Evolutionary conservation across 1,284 basidiomycete genomes (phyloP).

Genomic region (Fistulinella cinereoalba): DNA sequence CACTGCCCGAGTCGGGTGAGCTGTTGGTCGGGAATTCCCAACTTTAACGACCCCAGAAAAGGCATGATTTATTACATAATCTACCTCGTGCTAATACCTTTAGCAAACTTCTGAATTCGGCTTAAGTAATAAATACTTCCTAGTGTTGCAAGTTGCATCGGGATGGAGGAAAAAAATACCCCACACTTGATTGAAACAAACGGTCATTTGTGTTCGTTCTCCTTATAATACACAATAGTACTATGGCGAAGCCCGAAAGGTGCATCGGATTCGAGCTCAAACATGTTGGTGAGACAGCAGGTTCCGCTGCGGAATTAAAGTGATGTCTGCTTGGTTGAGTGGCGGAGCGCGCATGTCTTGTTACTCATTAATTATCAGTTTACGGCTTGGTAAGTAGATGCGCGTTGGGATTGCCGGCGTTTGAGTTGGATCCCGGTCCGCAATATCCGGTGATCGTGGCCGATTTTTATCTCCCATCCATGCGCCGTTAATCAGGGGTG

Average conservation of each 20-base stretch:
- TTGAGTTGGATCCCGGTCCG: not conserved
- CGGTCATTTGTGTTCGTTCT: too few relatives aligned
- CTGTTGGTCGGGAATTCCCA: too few relatives aligned
- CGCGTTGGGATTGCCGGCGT: not conserved
- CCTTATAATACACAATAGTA: too few relatives aligned
- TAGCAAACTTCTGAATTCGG: too few relatives aligned
- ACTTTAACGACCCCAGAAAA: not conserved
- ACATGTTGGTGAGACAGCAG: constrained; percentile 10
- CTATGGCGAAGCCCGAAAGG: too few relatives aligned
- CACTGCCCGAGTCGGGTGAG: too few relatives aligned
- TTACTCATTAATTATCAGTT: not conserved
- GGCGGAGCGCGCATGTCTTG: not conserved
- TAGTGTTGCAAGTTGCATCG: too few relatives aligned
- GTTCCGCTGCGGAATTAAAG: constrained; percentile 9
- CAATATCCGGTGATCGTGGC: not conserved
- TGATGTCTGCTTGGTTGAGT: constrained; percentile 4
- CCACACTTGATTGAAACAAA: too few relatives aligned
- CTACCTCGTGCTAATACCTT: too few relatives aligned
- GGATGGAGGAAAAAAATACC: too few relatives aligned
- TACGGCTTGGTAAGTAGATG: not conserved
- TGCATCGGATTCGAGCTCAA: too few relatives aligned
- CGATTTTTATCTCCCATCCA: constrained; percentile 1
- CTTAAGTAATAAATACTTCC: too few relatives aligned
- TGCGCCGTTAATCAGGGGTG: not conserved
- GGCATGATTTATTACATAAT: not conserved